These are phyloP conservation scores for Xylaria telfairii DNA, from an alignment of 495 filamentous ascomycete genomes.

Conservation along the genomic window DNA sequence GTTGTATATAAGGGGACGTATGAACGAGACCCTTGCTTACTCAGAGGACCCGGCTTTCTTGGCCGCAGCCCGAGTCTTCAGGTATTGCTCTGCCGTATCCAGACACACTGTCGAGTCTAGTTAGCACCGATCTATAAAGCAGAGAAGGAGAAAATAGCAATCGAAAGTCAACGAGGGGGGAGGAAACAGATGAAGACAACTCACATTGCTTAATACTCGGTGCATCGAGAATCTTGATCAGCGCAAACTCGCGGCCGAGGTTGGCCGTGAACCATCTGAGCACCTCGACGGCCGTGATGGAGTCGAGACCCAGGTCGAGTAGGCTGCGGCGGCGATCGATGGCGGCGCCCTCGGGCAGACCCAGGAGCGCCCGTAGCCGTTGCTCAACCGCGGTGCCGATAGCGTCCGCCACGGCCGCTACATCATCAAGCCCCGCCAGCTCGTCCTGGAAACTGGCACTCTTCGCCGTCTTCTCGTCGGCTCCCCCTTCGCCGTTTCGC, in stretches of 20 bases:
- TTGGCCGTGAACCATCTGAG: slow-evolving; percentile 64
- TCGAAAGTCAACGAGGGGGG: not conserved
- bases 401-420: slow-evolving; percentile 27
- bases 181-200: slow-evolving; percentile 17
- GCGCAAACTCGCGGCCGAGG: slow-evolving; percentile 48
- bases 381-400: slow-evolving; percentile 36
- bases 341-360: slow-evolving; percentile 31
- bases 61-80: not conserved
- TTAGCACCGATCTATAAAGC: not conserved
- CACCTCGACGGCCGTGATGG: slow-evolving; percentile 67
- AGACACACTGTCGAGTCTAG: slow-evolving; percentile 28
- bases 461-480: not conserved
- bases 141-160: not conserved
- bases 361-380: slow-evolving; percentile 40
- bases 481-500: not conserved
- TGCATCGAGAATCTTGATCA: slow-evolving; percentile 51
- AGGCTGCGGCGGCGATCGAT: slow-evolving; percentile 37
- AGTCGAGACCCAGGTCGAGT: slow-evolving; percentile 65
- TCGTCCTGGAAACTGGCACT: slow-evolving; percentile 32
- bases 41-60: not conserved
- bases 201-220: slow-evolving; percentile 37
- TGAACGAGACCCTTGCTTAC: not conserved
- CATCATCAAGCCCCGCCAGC: slow-evolving; percentile 28
- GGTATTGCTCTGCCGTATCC: slow-evolving; percentile 31
- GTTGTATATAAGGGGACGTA: not conserved